A percentile compares a stretch with the other conserved stretches of the same genome.
Evolutionary conservation across 805 yeast species (phyloP).

Genomic region (Yamadazyma laniorum): DNA sequence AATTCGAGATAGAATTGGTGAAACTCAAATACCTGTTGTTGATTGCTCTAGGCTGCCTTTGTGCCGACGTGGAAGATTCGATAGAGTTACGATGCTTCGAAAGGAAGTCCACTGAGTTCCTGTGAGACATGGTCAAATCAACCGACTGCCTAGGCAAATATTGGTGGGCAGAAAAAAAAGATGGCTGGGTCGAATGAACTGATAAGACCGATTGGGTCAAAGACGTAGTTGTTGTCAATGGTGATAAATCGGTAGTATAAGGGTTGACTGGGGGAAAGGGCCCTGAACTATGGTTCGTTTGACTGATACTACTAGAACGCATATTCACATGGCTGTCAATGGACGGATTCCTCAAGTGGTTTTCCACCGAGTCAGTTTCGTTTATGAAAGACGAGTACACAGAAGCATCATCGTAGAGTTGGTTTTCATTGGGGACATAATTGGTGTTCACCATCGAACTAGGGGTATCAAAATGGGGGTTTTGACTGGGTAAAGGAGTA

Average conservation of each 20-base stretch:
- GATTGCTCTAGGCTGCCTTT: slow-evolving; percentile 17
- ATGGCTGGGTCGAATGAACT: slow-evolving; percentile 41
- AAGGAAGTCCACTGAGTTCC: slow-evolving; percentile 35
- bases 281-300: slow-evolving; percentile 5
- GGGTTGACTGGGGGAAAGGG: slow-evolving; percentile 5
- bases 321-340: slow-evolving; percentile 16
- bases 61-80: slow-evolving; percentile 20
- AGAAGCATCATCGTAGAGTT: slow-evolving; percentile 6
- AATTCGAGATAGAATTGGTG: slow-evolving; percentile 37
- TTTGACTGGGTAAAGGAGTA: slow-evolving; percentile 2
- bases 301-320: slow-evolving; percentile 8
- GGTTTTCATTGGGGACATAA: neutral
- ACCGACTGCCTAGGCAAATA: slow-evolving; percentile 36
- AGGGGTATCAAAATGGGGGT: slow-evolving; percentile 11
- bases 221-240: slow-evolving; percentile 44
- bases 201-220: slow-evolving; percentile 41
- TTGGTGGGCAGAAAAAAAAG: slow-evolving; percentile 44
- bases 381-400: slow-evolving; percentile 13
- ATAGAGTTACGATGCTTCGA: slow-evolving; percentile 27
- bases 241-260: slow-evolving; percentile 31
- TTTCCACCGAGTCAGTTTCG: slow-evolving; percentile 12
- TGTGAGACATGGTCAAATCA: slow-evolving; percentile 29
- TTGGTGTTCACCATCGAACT: slow-evolving; percentile 1
- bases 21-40: slow-evolving; percentile 31
- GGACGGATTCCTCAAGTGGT: slow-evolving; percentile 16